Percentiles rank a stretch among this genome's conserved stretches.
phyloP scores from a whole-genome alignment of 768 basidiomycete genomes.

The Asterophora lycoperdoides region DNA sequence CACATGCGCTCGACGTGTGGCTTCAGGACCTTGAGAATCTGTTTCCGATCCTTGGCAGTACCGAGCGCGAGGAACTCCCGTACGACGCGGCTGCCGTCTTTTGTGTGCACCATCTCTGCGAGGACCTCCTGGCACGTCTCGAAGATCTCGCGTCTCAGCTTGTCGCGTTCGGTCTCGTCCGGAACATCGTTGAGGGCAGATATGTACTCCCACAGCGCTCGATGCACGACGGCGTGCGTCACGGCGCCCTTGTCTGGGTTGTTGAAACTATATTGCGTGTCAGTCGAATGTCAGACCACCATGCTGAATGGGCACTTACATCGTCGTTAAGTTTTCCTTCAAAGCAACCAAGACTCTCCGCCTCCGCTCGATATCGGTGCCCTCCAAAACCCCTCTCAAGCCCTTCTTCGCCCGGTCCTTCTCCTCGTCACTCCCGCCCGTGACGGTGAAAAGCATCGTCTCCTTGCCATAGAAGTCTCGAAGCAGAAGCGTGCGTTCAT shows the following conservation, averaged over 20 bases:
- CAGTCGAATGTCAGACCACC: neutral
- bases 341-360: slow-evolving; percentile 64
- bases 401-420: slow-evolving; percentile 65
- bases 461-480: slow-evolving; percentile 93
- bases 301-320: slow-evolving; percentile 45
- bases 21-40: slow-evolving; percentile 83
- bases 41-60: slow-evolving; percentile 91
- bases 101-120: slow-evolving; percentile 93
- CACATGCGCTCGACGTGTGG: slow-evolving; percentile 89
- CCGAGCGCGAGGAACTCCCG: slow-evolving; percentile 83
- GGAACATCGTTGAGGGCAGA: slow-evolving; percentile 50
- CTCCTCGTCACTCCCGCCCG: slow-evolving; percentile 52
- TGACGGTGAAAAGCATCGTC: slow-evolving; percentile 61
- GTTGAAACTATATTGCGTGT: slow-evolving; percentile 60
- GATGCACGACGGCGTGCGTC: slow-evolving; percentile 84
- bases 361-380: slow-evolving; percentile 56
- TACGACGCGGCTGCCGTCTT: slow-evolving; percentile 82
- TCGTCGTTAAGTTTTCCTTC: slow-evolving; percentile 68
- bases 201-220: slow-evolving; percentile 84
- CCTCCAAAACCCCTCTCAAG: slow-evolving; percentile 62
- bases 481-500: slow-evolving; percentile 75
- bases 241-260: slow-evolving; percentile 89
- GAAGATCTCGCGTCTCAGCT: slow-evolving; percentile 72
- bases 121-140: slow-evolving; percentile 85
- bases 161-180: slow-evolving; percentile 68